These are phyloP conservation scores for Fusarium begoniae DNA, from an alignment of 2,329 filamentous ascomycete genomes.

Conservation along the genomic window DNA sequence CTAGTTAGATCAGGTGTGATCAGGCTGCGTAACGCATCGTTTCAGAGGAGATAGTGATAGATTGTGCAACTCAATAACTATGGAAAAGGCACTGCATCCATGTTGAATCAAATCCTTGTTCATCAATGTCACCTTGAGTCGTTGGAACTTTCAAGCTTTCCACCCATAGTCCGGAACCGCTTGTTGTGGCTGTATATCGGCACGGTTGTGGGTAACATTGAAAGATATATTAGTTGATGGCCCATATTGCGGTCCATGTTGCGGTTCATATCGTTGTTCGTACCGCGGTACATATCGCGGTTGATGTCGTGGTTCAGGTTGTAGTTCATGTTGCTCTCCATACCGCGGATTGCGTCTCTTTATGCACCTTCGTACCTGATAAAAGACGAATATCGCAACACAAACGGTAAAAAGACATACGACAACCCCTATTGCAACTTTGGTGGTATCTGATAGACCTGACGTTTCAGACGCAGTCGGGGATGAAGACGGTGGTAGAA, in stretches of 20 bases:
- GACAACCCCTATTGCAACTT: neutral
- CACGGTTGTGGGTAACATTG: neutral
- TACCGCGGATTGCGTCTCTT: neutral
- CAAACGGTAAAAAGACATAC: neutral
- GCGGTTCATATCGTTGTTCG: neutral
- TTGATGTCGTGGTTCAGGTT: neutral
- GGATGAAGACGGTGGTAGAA: neutral
- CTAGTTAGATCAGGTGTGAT: neutral
- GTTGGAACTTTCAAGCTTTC: neutral
- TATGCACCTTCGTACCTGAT: fast-evolving
- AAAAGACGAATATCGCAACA: neutral
- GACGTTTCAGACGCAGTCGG: neutral
- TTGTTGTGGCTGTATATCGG: neutral
- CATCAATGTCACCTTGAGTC: neutral
- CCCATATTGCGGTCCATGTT: neutral
- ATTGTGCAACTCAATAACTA: neutral
- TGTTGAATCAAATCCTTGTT: neutral
- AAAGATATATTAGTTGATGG: neutral
- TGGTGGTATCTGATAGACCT: neutral
- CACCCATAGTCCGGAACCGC: neutral
- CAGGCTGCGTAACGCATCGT: neutral
- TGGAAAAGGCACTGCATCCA: neutral
- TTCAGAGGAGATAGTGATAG: neutral
- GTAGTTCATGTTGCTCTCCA: neutral
- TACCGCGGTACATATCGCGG: neutral